Percentiles rank a stretch among this genome's conserved stretches.
phyloP scores from a whole-genome alignment of 345 rosid genomes.

The Clarkia xantiana region DNA sequence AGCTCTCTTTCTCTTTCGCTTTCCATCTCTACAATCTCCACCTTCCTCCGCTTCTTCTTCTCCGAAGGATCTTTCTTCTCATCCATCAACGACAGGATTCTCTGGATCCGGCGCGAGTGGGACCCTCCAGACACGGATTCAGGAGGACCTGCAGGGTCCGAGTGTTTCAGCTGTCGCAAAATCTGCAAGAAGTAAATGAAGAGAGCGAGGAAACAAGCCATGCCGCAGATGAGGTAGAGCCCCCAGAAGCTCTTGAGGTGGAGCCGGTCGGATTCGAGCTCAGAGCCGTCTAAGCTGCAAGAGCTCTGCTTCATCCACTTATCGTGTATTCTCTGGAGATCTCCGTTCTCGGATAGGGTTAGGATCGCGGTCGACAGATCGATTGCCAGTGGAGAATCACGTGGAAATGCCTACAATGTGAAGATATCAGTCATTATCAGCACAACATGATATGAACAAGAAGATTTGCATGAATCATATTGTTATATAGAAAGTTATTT shows the following conservation, averaged over 20 bases:
- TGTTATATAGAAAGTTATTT: no score
- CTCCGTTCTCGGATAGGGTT: constrained; percentile 73
- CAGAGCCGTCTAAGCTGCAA: constrained; percentile 50
- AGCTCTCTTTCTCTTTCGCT: constrained; percentile 12
- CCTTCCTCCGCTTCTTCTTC: constrained; percentile 40
- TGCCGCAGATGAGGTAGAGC: constrained; percentile 61
- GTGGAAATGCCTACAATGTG: constrained; percentile 58
- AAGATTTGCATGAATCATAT: no score
- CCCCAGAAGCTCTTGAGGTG: constrained; percentile 82
- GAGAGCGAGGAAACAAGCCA: constrained; percentile 64
- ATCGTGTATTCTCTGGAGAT: constrained; percentile 88
- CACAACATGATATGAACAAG: no score
- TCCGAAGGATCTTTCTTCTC: constrained; percentile 44
- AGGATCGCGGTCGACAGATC: constrained; percentile 88
- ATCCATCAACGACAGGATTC: constrained; percentile 63
- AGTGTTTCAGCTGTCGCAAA: constrained; percentile 15
- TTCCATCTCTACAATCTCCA: constrained; percentile 24
- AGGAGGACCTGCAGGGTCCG: constrained; percentile 12
- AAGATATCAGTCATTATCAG: not conserved
- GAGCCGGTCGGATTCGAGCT: constrained; percentile 63
- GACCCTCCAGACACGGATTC: constrained; percentile 11
- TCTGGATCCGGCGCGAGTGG: constrained; percentile 30
- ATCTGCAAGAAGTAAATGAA: constrained; percentile 47
- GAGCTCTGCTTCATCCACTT: constrained; percentile 66
- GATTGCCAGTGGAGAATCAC: constrained; percentile 75